These are phyloP conservation scores for Macrophomina tecta DNA, from an alignment of 2,329 filamentous ascomycete genomes.

Conservation along the genomic window DNA sequence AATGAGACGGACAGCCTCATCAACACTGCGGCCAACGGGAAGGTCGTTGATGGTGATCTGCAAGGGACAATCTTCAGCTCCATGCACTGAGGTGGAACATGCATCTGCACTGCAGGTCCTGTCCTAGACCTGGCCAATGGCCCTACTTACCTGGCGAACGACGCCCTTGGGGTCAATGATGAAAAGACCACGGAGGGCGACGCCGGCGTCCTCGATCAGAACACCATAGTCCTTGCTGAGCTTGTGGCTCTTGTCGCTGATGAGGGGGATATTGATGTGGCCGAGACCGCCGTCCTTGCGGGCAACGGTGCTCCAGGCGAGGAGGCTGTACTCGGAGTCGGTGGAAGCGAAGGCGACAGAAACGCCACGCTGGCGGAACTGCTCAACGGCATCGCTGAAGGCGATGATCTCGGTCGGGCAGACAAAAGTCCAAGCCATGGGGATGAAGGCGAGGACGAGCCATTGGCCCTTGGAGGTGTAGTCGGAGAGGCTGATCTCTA, in stretches of 20 bases:
- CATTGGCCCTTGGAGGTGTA: conserved; percentile 56
- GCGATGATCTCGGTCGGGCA: conserved; percentile 71
- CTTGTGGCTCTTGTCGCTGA: conserved; percentile 67
- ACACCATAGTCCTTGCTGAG: conserved; percentile 68
- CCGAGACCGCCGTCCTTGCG: conserved; percentile 68
- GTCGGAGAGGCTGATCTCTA: conserved; percentile 46
- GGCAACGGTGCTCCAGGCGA: conserved; percentile 64
- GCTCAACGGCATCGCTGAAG: conserved; percentile 66
- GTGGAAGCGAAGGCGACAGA: conserved; percentile 66
- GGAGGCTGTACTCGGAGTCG: conserved; percentile 64
- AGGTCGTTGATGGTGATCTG: conserved; percentile 71
- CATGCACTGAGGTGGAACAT: conserved; percentile 18
- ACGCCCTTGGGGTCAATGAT: conserved; percentile 69
- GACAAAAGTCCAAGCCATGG: conserved; percentile 72
- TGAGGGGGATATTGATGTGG: conserved; percentile 64
- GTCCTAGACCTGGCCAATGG: conserved; percentile 9
- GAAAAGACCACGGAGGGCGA: conserved; percentile 68
- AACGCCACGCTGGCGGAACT: conserved; percentile 65
- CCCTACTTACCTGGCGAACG: conserved; percentile 54
- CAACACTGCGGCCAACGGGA: conserved; percentile 68
- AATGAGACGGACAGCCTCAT: conserved; percentile 65
- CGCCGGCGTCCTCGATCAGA: conserved; percentile 67
- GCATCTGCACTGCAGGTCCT: not conserved
- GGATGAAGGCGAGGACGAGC: conserved; percentile 71
- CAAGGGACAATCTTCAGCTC: conserved; percentile 27